Conservation (phyloP, 164 flowering plant genomes). For the Pachysandra terminalis region DNA sequence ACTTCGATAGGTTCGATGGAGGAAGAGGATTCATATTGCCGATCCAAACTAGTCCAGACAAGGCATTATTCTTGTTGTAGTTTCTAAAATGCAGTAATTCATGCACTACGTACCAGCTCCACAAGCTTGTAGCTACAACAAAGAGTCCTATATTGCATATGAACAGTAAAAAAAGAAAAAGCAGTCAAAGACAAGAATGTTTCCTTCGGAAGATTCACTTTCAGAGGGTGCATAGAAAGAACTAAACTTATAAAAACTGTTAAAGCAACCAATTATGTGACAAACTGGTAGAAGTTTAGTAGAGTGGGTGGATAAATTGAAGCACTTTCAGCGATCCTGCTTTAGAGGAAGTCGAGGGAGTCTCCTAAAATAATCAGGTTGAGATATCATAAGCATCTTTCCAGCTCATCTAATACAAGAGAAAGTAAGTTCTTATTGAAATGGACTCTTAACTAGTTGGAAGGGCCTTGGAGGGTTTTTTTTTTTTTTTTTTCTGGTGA, state of each 20-base stretch:
- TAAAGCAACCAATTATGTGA: too few species aligned
- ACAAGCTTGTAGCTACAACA: not conserved
- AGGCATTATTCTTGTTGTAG: too few species aligned
- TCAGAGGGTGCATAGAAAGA: not conserved
- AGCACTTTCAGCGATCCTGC: not conserved
- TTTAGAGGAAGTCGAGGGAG: not conserved
- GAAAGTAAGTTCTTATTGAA: not conserved
- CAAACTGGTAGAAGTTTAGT: not conserved
- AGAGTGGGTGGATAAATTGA: not conserved
- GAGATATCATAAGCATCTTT: not conserved
- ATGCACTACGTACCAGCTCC: not conserved
- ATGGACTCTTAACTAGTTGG: not conserved
- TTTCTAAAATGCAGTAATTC: not conserved
- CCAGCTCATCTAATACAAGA: not conserved
- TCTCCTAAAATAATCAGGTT: not conserved
- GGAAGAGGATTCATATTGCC: too few species aligned
- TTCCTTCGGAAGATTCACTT: not conserved
- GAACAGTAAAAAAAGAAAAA: not conserved
- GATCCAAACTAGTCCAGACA: too few species aligned
- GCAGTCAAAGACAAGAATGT: too few species aligned
- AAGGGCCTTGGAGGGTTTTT: not conserved
- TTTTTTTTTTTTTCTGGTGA: too few species aligned
- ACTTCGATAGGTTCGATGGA: too few species aligned
- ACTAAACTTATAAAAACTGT: too few species aligned
- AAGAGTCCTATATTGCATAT: too few species aligned